Percentiles rank a stretch among this genome's conserved stretches.
phyloP scores from a whole-genome alignment of 441 rosid genomes.

The Omphalea diandra region DNA sequence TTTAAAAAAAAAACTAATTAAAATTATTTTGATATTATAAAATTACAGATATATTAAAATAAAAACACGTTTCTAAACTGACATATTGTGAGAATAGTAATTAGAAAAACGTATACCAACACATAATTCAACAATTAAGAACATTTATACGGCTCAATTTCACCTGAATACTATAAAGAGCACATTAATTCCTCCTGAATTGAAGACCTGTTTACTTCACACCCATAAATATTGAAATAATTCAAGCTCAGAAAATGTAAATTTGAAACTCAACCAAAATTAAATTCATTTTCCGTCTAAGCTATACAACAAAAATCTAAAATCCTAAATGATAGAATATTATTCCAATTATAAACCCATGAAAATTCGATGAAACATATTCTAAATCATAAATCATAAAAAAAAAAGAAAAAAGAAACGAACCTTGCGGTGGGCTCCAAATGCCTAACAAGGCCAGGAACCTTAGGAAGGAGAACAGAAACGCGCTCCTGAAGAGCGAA shows the following conservation, averaged over 20 bases:
- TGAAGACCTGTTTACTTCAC: too few species aligned
- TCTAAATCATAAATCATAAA: background rate
- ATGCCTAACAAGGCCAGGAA: constrained; percentile 44
- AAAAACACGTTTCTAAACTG: too few species aligned
- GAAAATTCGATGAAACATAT: background rate
- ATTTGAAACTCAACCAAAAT: background rate
- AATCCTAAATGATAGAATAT: too few species aligned
- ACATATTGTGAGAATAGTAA: too few species aligned
- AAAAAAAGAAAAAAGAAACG: background rate
- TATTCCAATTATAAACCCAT: background rate
- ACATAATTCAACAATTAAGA: background rate
- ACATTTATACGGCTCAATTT: background rate
- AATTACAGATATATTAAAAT: too few species aligned
- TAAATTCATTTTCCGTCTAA: background rate
- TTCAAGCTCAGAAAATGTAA: background rate
- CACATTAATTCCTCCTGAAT: background rate
- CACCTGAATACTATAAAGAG: background rate
- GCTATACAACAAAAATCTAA: too few species aligned
- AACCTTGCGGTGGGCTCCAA: constrained; percentile 64
- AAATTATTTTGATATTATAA: too few species aligned
- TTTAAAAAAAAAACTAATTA: too few species aligned
- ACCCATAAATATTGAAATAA: background rate
- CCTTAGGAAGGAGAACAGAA: constrained; percentile 35
- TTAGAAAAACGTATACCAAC: background rate
- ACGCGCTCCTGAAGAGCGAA: constrained; percentile 48